Evolutionary conservation across 106 monocot species (phyloP).

Genomic region (Acorus gramineus): DNA sequence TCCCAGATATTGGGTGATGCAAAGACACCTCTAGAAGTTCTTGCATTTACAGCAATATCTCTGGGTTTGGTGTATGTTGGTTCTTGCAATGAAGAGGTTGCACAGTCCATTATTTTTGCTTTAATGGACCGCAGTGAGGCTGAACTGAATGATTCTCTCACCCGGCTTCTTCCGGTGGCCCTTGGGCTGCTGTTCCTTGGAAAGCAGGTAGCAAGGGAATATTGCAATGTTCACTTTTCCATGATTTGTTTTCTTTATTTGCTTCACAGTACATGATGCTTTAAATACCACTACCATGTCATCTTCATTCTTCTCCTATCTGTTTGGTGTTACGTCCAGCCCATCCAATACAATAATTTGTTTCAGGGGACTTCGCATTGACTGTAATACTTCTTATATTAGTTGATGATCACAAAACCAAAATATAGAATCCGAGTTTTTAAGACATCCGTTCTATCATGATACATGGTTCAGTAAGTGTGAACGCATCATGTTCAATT

Average conservation of each 20-base stretch:
- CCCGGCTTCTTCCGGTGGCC: constrained; percentile 90
- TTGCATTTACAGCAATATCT: constrained; percentile 81
- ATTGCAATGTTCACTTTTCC: too few relatives aligned
- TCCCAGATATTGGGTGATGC: constrained; percentile 49
- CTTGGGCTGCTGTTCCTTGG: constrained; percentile 97
- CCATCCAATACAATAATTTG: too few relatives aligned
- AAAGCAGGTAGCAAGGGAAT: constrained; percentile 60
- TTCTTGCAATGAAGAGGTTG: constrained; percentile 93
- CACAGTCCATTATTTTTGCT: constrained; percentile 76
- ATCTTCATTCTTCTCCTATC: background rate
- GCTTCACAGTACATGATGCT: too few relatives aligned
- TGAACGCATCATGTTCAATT: too few relatives aligned
- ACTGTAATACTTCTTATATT: too few relatives aligned
- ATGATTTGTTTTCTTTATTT: too few relatives aligned
- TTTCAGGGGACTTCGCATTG: too few relatives aligned
- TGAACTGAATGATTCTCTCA: constrained; percentile 72
- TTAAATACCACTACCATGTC: background rate
- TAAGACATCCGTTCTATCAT: too few relatives aligned
- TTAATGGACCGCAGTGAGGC: constrained; percentile 90
- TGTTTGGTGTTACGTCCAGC: background rate
- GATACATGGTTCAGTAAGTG: too few relatives aligned
- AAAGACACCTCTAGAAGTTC: constrained; percentile 76
- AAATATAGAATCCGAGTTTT: too few relatives aligned
- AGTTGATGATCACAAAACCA: too few relatives aligned
- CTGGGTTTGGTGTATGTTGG: constrained; percentile 85